Conservation (phyloP, 768 basidiomycete genomes). For the Paxillus rubicundulus region DNA sequence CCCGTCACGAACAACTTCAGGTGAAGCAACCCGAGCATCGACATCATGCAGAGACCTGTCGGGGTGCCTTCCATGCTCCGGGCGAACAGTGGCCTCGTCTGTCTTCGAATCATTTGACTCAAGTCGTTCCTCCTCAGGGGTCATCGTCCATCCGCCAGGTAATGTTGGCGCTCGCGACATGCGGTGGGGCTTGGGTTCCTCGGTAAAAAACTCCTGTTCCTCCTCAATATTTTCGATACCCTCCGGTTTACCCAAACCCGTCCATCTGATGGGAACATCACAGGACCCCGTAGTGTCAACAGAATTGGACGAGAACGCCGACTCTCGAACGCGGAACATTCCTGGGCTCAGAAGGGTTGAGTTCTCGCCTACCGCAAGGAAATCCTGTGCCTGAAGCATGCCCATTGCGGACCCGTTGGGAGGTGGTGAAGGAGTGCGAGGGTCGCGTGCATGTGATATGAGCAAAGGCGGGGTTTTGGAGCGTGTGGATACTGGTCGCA, state of each 20-base stretch:
- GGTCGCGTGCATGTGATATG: slow-evolving; percentile 28
- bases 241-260: slow-evolving; percentile 42
- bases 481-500: slow-evolving; percentile 35
- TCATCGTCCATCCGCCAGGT: slow-evolving; percentile 56
- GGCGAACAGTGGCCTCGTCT: slow-evolving; percentile 25
- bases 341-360: slow-evolving; percentile 50
- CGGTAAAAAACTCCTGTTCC: slow-evolving; percentile 29
- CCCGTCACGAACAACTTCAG: slow-evolving; percentile 47
- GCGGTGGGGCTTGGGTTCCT: slow-evolving; percentile 22
- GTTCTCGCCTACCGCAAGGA: slow-evolving; percentile 21
- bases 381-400: slow-evolving; percentile 19
- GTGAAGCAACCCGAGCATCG: slow-evolving; percentile 48
- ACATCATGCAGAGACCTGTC: slow-evolving; percentile 48
- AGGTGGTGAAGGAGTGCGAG: slow-evolving; percentile 22
- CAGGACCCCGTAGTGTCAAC: slow-evolving; percentile 41
- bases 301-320: slow-evolving; percentile 52
- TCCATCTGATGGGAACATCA: slow-evolving; percentile 64
- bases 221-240: slow-evolving; percentile 39
- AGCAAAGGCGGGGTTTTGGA: slow-evolving; percentile 42
- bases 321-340: slow-evolving; percentile 59
- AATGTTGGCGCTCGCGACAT: slow-evolving; percentile 37
- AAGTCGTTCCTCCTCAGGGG: slow-evolving; percentile 50
- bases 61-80: slow-evolving; percentile 26
- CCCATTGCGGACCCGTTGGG: slow-evolving; percentile 13
- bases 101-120: slow-evolving; percentile 27